These are phyloP conservation scores for Penicillium sp. DNA, from an alignment of 2,329 filamentous ascomycete genomes.

Conservation along the genomic window DNA sequence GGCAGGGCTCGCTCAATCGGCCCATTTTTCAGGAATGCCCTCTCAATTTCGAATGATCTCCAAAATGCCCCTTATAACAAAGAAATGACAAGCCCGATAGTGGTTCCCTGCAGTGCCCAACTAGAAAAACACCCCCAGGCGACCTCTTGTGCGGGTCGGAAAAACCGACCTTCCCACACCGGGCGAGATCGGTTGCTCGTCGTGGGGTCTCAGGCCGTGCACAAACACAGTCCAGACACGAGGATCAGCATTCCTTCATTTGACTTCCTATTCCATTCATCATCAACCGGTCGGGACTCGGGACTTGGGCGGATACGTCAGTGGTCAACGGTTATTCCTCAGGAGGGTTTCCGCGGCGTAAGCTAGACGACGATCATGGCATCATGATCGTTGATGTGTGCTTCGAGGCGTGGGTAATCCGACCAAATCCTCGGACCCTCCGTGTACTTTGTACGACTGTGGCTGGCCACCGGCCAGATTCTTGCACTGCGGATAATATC, in stretches of 20 bases:
- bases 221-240: slow-evolving; percentile 10
- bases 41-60: too few relatives aligned
- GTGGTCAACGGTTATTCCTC: neutral
- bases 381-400: slow-evolving; percentile 12
- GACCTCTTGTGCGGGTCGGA: neutral
- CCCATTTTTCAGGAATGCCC: neutral
- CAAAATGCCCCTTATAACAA: neutral
- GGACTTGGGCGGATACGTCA: slow-evolving; percentile 17
- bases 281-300: neutral
- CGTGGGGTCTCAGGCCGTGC: slow-evolving; percentile 7
- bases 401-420: neutral
- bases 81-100: neutral
- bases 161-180: slow-evolving; percentile 3
- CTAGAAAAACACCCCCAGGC: neutral
- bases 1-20: neutral
- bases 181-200: neutral
- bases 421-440: slow-evolving; percentile 11
- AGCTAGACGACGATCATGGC: slow-evolving; percentile 24
- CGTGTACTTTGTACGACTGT: neutral
- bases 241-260: slow-evolving; percentile 13
- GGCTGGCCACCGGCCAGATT: neutral
- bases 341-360: slow-evolving; percentile 1
- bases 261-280: neutral
- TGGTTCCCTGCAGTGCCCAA: slow-evolving; percentile 1
- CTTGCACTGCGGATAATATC: neutral